Evolutionary conservation across 169 alveolate species (phyloP).

Genomic region (Besnoitia besnoiti): DNA sequence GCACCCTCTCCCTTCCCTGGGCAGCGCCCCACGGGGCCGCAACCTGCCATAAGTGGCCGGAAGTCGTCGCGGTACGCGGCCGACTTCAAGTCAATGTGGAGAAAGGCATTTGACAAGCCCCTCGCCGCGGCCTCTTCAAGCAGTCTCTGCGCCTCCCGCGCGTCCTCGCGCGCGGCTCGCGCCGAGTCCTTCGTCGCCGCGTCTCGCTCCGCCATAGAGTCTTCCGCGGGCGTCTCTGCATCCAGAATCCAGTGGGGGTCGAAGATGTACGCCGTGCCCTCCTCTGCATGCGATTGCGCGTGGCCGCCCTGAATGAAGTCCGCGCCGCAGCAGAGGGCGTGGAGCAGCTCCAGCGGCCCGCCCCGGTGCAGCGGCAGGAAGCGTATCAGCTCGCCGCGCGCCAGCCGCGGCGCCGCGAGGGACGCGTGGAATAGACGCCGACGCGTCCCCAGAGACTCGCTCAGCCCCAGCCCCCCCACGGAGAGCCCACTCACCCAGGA

Average conservation of each 20-base stretch:
- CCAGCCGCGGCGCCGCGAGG: background rate
- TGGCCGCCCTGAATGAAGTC: constrained; percentile 12
- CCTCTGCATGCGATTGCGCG: background rate
- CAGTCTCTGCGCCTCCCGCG: background rate
- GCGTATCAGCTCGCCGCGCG: background rate
- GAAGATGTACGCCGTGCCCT: constrained; percentile 6
- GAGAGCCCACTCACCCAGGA: background rate
- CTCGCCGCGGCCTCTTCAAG: background rate
- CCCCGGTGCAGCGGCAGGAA: constrained; percentile 26
- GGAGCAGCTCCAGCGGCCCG: constrained; percentile 22
- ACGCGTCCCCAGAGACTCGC: background rate
- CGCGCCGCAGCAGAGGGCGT: constrained; percentile 27
- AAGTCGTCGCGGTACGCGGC: background rate
- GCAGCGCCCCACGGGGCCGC: too few relatives aligned
- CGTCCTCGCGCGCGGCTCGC: background rate
- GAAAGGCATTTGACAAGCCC: background rate
- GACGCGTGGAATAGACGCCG: background rate
- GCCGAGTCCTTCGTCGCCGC: background rate
- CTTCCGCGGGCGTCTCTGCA: background rate
- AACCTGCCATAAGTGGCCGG: background rate
- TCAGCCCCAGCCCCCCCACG: background rate
- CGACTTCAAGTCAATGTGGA: background rate
- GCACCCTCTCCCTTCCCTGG: background rate
- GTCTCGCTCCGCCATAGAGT: background rate
- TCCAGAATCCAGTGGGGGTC: background rate